A percentile compares a stretch with the other conserved stretches of the same genome.
phyloP scores from a whole-genome alignment of 192 early-diverging fungal genomes.

The Backusella liffmaniae region DNA sequence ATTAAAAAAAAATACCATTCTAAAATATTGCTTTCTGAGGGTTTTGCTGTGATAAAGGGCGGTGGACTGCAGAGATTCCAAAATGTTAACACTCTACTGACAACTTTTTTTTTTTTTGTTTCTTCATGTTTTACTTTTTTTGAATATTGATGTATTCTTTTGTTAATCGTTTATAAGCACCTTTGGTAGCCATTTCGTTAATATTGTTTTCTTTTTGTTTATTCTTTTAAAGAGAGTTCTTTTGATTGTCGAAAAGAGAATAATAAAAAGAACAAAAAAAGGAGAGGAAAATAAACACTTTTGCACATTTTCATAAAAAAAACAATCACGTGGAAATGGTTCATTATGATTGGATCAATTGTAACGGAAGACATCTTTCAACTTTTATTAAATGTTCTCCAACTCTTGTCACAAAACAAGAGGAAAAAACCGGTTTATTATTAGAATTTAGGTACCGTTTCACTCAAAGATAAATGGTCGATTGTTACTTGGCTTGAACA shows the following conservation, averaged over 20 bases:
- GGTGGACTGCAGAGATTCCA: slow-evolving; percentile 57
- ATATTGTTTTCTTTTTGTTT: background rate
- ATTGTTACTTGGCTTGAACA: background rate
- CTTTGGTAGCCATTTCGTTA: slow-evolving; percentile 76
- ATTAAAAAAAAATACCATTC: slow-evolving; percentile 71
- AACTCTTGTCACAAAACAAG: background rate
- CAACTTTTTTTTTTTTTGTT: background rate
- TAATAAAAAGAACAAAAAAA: background rate
- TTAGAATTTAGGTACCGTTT: background rate
- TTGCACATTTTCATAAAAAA: background rate
- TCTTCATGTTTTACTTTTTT: slow-evolving; percentile 34
- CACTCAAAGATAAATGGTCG: background rate
- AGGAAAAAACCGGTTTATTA: background rate
- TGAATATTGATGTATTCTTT: slow-evolving; percentile 79
- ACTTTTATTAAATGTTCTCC: background rate
- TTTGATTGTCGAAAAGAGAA: background rate
- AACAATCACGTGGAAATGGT: background rate
- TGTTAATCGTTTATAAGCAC: slow-evolving; percentile 70
- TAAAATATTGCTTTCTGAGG: slow-evolving; percentile 91
- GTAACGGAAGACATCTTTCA: background rate
- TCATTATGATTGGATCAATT: background rate
- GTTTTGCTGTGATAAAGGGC: slow-evolving; percentile 88
- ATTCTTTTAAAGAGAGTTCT: background rate
- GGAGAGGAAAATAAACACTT: background rate
- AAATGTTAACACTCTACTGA: background rate